Base-by-base conservation (phyloP, 805 yeast species). In the Candida endomychidarum region DNA sequence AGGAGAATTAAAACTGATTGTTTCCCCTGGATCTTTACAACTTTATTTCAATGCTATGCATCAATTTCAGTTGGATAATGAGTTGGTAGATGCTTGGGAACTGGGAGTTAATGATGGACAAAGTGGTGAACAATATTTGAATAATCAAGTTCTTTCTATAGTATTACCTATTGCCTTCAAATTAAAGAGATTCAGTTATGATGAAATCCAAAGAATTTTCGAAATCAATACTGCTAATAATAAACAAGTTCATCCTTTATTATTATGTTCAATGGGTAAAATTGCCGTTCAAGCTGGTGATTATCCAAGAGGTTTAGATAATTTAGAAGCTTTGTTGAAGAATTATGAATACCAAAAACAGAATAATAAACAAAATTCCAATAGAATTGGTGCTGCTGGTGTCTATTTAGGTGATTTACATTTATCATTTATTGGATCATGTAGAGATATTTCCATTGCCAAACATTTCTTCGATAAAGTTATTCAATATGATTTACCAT, bases 401-500 rank as follows among this genome's bases (percentile, higher is more conserved):
- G 74, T 81, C 22, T 34, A 28, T 22, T 66, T 84, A 60, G 75
- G 83, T 23, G 86, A 83, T 61, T 81, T 86, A 34, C 95, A 86
- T 65, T 70, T 85, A 45, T 72, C 83, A 3, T 86, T 86, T 52
- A 82, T 86, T 55, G 93, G 95, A 32, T 79, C 77, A 49, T 83
- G 88, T 59, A 78, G 77, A 54, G 89, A 86, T 55, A 70, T 84
- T 40, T 69, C 68, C 29, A 81, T 86, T 33, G 86, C 95, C 4
- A 78, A 77, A 54, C 75, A 79, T 28, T 86, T 86, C 53, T 86
- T 83, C 58, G 81, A 80, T 50, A 84, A 82, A 58, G 91, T 87
- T 3, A 68, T 85, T 37, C 70, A 74, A 46, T 75, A 72, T 50
- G 80, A 79, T 47, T 80, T 84, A 73, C 95, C 95, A 12, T 86